Conservation (phyloP, 176 grass and related monocot species). For the Miscanthus lutarioriparius region DNA sequence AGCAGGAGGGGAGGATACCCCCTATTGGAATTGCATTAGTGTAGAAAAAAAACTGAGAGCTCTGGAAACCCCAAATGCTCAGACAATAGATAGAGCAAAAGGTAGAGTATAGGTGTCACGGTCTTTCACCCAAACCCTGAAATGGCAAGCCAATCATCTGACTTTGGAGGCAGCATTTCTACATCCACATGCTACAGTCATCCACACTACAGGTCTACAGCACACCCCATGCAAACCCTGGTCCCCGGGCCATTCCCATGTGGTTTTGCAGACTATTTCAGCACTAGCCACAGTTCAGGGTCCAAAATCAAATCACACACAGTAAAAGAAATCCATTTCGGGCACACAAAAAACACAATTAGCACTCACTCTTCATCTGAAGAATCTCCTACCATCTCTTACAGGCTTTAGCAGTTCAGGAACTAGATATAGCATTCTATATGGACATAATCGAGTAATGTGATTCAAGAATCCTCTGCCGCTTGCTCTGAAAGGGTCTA, state of each 20-base stretch:
- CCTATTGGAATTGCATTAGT: neutral
- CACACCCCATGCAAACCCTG: neutral
- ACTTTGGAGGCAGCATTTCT: constrained; percentile 24
- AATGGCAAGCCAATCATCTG: constrained; percentile 35
- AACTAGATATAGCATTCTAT: neutral
- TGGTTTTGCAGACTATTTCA: neutral
- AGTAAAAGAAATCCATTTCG: neutral
- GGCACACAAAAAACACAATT: constrained; percentile 5
- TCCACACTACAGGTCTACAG: neutral
- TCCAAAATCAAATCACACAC: neutral
- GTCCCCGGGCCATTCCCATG: constrained; percentile 1
- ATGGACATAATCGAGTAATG: constrained; percentile 46
- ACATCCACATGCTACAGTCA: neutral
- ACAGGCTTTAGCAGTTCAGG: neutral
- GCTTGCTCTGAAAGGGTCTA: constrained; percentile 41
- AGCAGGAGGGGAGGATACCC: neutral
- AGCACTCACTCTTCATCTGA: neutral
- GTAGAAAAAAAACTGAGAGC: neutral
- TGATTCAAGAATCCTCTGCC: constrained; percentile 43
- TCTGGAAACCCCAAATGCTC: neutral
- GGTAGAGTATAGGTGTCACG: neutral
- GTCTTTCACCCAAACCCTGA: constrained; percentile 25
- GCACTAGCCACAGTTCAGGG: constrained; percentile 27
- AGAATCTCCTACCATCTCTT: neutral
- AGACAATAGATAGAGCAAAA: neutral